A percentile compares a stretch with the other conserved stretches of the same genome.
phyloP scores from a whole-genome alignment of 2,329 filamentous ascomycete genomes.

The Ustulina deusta region DNA sequence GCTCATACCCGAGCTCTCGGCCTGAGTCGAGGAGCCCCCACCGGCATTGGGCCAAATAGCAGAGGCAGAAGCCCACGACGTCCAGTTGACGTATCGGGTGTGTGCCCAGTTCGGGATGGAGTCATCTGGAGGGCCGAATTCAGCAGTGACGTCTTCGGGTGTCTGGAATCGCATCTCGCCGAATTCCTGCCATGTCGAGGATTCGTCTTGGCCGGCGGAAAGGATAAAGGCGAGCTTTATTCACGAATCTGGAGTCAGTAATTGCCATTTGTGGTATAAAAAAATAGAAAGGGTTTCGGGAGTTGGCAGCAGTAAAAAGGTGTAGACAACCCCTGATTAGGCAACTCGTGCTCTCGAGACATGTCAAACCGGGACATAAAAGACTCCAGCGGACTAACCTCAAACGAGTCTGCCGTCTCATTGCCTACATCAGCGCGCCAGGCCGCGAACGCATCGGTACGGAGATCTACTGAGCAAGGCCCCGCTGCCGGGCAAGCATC shows the following conservation, averaged over 20 bases:
- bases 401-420: slow-evolving; percentile 59
- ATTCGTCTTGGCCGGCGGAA: slow-evolving; percentile 67
- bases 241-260: too few species aligned
- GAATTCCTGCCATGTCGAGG: slow-evolving; percentile 68
- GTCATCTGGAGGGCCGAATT: slow-evolving; percentile 62
- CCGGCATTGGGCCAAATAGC: slow-evolving; percentile 67
- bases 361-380: too few species aligned
- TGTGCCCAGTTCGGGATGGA: slow-evolving; percentile 59
- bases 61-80: slow-evolving; percentile 63
- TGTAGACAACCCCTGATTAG: too few species aligned
- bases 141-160: slow-evolving; percentile 61
- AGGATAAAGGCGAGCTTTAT: slow-evolving; percentile 66
- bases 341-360: too few species aligned
- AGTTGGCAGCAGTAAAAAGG: too few species aligned
- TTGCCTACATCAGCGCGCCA: slow-evolving; percentile 66
- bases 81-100: slow-evolving; percentile 66
- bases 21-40: slow-evolving; percentile 64
- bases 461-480: slow-evolving; percentile 60
- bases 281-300: too few species aligned
- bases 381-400: too few species aligned
- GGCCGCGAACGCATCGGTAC: slow-evolving; percentile 61
- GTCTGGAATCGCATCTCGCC: slow-evolving; percentile 64
- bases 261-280: too few species aligned
- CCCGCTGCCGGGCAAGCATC: slow-evolving; percentile 59
- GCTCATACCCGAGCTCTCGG: slow-evolving; percentile 64